Evolutionary conservation across 495 filamentous ascomycete species (phyloP), one percentile per base, ranked within the genome.

Genomic region (Niebla homalea): DNA sequence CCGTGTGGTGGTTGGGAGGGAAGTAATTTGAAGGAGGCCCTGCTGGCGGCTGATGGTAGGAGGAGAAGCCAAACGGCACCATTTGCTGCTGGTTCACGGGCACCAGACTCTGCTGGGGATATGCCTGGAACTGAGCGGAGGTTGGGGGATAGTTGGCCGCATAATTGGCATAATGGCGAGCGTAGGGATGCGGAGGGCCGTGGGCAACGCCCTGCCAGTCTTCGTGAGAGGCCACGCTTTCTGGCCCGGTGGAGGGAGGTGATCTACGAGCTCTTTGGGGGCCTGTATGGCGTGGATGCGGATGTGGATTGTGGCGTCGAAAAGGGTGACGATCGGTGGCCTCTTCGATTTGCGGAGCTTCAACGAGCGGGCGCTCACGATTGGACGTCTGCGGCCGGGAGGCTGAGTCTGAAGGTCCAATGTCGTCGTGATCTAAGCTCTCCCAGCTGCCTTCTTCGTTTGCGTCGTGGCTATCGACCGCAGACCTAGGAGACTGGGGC

Each of bases 321-420:
- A 60, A 62, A 48, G 65, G 69, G 29, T 69, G 74, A 46, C 63
- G 68, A 18, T 10, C 32, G 7, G 5, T 32, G 49, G 62, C 58
- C 42, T 68, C 65, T 51, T 60, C 63, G 38, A 68, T 70, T 41
- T 63, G 68, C 16, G 71, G 68, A 51, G 65, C 64, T 62, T 61
- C 58, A 20, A 53, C 60, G 48, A 60, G 49, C 2, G 51, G 61
- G 16, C 59, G 56, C 35, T 60, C 59, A 6, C 67, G 73, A 55
- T 70, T 67, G 20, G 71, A 70, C 41, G 74, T 74, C 44, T 75
- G 72, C 51, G 77, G 74, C 51, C 78, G 70, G 54, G 80, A 90
- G 23, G 86, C 86, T n/a, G 86, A 89, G 69, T 93, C 87, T 35
- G 81, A 84, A 20, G 85, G 83, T 46, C 83, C 80, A 57, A 92